These are phyloP conservation scores for Hibiscus tridactylites DNA, from an alignment of 345 rosid genomes.

Conservation along the genomic window DNA sequence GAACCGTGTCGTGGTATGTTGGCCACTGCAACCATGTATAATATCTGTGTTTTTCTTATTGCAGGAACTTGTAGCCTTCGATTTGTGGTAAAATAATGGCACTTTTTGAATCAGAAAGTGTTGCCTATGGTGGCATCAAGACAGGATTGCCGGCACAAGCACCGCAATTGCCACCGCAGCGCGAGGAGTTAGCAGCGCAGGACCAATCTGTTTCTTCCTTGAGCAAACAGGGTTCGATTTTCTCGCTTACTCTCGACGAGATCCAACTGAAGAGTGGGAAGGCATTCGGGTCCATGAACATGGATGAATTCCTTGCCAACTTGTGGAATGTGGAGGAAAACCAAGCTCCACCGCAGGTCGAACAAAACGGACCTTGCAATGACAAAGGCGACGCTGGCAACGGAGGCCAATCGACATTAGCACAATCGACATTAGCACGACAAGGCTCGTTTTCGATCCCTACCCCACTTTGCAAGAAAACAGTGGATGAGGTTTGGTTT, in stretches of 20 bases:
- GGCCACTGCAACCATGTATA: neutral
- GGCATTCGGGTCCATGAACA: constrained; percentile 79
- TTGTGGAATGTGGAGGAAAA: constrained; percentile 61
- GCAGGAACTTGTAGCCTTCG: neutral
- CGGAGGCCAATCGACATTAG: constrained; percentile 17
- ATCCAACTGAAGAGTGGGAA: constrained; percentile 74
- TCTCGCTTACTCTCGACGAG: constrained; percentile 73
- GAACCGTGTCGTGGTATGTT: no score
- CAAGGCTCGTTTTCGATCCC: constrained; percentile 79
- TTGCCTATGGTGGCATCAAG: constrained; percentile 4
- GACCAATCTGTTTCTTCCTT: constrained; percentile 17
- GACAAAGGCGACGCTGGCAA: neutral
- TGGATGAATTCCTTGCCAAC: constrained; percentile 80
- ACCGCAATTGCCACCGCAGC: constrained; percentile 12
- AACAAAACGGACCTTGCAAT: constrained; percentile 1
- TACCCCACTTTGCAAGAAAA: constrained; percentile 63
- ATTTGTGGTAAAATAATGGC: constrained; percentile 11
- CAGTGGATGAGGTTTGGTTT: constrained; percentile 82
- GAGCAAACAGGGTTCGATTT: constrained; percentile 38
- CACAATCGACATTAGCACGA: constrained; percentile 25
- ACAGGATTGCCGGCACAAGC: constrained; percentile 1
- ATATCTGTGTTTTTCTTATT: neutral
- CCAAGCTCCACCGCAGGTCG: constrained; percentile 17
- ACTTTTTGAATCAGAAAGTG: constrained; percentile 8
- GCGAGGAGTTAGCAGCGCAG: neutral